Evolutionary conservation across 1,139 yeast genomes (phyloP).

Genomic region (Hyphopichia burtonii): DNA sequence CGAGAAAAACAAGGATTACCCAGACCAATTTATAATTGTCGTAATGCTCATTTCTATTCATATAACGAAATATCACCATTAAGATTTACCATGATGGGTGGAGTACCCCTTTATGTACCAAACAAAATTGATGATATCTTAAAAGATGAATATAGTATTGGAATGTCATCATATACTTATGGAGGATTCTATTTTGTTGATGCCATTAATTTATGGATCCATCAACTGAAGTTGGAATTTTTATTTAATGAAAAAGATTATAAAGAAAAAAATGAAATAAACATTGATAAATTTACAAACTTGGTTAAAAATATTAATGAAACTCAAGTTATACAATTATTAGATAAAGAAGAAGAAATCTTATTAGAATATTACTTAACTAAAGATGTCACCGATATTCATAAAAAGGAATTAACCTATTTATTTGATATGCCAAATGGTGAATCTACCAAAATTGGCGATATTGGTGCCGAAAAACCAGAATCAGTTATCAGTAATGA

Average conservation of each 20-base stretch:
- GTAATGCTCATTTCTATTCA: slow-evolving; percentile 31
- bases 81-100: slow-evolving; percentile 29
- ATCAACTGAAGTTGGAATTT: slow-evolving; percentile 16
- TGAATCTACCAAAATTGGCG: slow-evolving; percentile 14
- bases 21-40: slow-evolving; percentile 29
- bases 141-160: slow-evolving; percentile 29
- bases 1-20: slow-evolving; percentile 12
- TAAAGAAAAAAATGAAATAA: slow-evolving; percentile 10
- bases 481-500: slow-evolving; percentile 11
- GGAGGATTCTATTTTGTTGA: slow-evolving; percentile 21
- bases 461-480: slow-evolving; percentile 14
- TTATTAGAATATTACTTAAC: slow-evolving; percentile 31
- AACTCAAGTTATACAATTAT: slow-evolving; percentile 14
- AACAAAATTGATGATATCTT: slow-evolving; percentile 23
- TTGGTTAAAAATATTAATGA: slow-evolving; percentile 19
- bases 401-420: slow-evolving; percentile 23
- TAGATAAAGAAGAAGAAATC: slow-evolving; percentile 25
- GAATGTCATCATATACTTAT: slow-evolving; percentile 18
- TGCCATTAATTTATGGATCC: slow-evolving; percentile 27
- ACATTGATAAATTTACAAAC: slow-evolving; percentile 17
- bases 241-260: slow-evolving; percentile 13
- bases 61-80: slow-evolving; percentile 35
- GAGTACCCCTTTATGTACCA: slow-evolving; percentile 33
- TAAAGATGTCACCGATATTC: slow-evolving; percentile 26
- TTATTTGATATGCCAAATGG: slow-evolving; percentile 24